These are phyloP conservation scores for Coemansia sp. DNA, from an alignment of 192 early-diverging fungal genomes.

Conservation along the genomic window DNA sequence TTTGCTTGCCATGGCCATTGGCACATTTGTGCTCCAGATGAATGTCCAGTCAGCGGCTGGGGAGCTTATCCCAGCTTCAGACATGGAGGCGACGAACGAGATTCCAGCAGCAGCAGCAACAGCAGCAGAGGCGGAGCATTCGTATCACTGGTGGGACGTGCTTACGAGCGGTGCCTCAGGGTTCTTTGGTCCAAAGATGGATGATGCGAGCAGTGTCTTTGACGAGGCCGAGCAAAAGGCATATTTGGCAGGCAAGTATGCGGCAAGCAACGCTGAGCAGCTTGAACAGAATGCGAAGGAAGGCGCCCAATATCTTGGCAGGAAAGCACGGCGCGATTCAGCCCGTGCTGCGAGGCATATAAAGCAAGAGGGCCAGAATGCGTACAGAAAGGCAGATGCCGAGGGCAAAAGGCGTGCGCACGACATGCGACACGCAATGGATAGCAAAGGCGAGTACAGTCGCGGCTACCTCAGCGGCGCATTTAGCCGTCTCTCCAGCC, in stretches of 20 bases:
- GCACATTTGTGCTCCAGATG: not conserved
- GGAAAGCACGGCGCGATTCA: slow-evolving; percentile 8
- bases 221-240: slow-evolving; percentile 13
- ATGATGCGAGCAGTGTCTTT: slow-evolving; percentile 13
- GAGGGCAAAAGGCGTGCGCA: slow-evolving; percentile 13
- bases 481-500: not conserved
- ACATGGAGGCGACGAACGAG: slow-evolving; percentile 4
- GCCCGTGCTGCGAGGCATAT: slow-evolving; percentile 10
- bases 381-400: slow-evolving; percentile 12
- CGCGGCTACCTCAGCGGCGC: slow-evolving; percentile 7
- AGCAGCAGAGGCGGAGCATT: too few relatives aligned
- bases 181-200: slow-evolving; percentile 15
- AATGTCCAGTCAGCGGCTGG: not conserved
- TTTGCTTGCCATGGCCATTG: not conserved
- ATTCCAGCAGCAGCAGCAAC: slow-evolving; percentile 1
- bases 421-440: slow-evolving; percentile 1
- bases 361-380: slow-evolving; percentile 18
- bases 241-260: slow-evolving; percentile 11
- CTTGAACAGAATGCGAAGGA: slow-evolving; percentile 14
- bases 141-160: slow-evolving; percentile 48
- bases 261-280: slow-evolving; percentile 24
- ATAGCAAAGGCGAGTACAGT: not conserved
- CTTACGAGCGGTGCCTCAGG: slow-evolving; percentile 25
- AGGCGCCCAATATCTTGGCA: slow-evolving; percentile 9
- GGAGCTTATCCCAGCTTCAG: slow-evolving; percentile 27